Evolutionary conservation across 352 stramenopile genomes (phyloP).

Genomic region (Phytophthora capsici): DNA sequence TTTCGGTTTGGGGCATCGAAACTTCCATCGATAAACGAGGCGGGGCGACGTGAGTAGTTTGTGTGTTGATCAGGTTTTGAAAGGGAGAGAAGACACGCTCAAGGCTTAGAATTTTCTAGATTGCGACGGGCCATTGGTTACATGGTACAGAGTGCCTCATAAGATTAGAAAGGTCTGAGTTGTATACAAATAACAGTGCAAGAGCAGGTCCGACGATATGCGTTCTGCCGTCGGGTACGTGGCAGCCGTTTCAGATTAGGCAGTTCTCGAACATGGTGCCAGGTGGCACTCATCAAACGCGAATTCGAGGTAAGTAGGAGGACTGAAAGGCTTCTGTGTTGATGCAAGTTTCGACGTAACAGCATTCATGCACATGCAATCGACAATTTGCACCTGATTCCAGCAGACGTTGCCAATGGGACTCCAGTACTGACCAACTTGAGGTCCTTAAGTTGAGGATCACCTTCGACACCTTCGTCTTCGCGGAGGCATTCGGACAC

Average conservation of each 20-base stretch:
- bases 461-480: too few relatives aligned
- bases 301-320: slow-evolving; percentile 8
- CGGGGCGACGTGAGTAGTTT: slow-evolving; percentile 30
- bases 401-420: too few relatives aligned
- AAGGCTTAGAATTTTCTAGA: slow-evolving; percentile 80
- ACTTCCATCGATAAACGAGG: slow-evolving; percentile 36
- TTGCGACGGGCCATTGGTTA: slow-evolving; percentile 30
- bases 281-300: slow-evolving; percentile 3
- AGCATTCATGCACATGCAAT: too few relatives aligned
- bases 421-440: too few relatives aligned
- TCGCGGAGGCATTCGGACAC: too few relatives aligned
- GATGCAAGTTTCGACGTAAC: not conserved
- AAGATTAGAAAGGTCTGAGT: slow-evolving; percentile 21
- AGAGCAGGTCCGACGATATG: slow-evolving; percentile 23
- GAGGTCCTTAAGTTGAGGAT: too few relatives aligned
- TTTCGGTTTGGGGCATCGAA: slow-evolving; percentile 39
- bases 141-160: slow-evolving; percentile 13
- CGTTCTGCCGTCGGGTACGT: slow-evolving; percentile 12
- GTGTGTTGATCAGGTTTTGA: fast-evolving
- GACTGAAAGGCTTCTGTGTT: too few relatives aligned
- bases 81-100: slow-evolving; percentile 22
- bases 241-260: slow-evolving; percentile 7
- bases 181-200: not conserved
- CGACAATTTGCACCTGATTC: too few relatives aligned
- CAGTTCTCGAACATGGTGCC: slow-evolving; percentile 19